Conservation (phyloP, 2,329 filamentous ascomycete species). For the Acephala macrosclerotiorum region DNA sequence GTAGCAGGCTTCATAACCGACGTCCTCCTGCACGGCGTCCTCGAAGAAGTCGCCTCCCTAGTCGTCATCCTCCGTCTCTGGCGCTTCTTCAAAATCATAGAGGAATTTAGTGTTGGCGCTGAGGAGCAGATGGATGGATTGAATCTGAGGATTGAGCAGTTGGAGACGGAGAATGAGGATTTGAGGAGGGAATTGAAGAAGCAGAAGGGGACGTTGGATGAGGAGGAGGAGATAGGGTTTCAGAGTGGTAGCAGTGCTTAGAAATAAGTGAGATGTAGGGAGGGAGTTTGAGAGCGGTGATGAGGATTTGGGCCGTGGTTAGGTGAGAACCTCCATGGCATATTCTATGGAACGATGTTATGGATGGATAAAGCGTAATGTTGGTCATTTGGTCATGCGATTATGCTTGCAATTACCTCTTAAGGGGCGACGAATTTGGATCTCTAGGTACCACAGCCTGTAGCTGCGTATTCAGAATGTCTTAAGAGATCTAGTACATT, state of each 20-base stretch:
- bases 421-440: too few species aligned
- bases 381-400: constrained; percentile 39
- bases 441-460: too few species aligned
- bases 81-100: constrained; percentile 74
- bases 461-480: too few species aligned
- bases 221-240: constrained; percentile 26
- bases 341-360: constrained; percentile 10
- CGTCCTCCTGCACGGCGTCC: constrained; percentile 62
- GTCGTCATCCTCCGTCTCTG: constrained; percentile 72
- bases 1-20: constrained; percentile 68
- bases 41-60: constrained; percentile 71
- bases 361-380: neutral
- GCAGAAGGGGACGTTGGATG: constrained; percentile 29
- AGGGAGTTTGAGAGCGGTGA: neutral
- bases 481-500: too few species aligned
- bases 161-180: constrained; percentile 55
- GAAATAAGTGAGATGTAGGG: neutral
- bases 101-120: constrained; percentile 70
- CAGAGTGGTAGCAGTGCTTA: neutral
- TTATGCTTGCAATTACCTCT: constrained; percentile 16
- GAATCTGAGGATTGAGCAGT: constrained; percentile 56
- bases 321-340: neutral
- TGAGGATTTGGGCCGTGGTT: neutral
- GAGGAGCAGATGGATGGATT: constrained; percentile 68
- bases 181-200: constrained; percentile 55